These are phyloP conservation scores for Aphanomyces astaci DNA, from an alignment of 352 stramenopile genomes.

Conservation along the genomic window DNA sequence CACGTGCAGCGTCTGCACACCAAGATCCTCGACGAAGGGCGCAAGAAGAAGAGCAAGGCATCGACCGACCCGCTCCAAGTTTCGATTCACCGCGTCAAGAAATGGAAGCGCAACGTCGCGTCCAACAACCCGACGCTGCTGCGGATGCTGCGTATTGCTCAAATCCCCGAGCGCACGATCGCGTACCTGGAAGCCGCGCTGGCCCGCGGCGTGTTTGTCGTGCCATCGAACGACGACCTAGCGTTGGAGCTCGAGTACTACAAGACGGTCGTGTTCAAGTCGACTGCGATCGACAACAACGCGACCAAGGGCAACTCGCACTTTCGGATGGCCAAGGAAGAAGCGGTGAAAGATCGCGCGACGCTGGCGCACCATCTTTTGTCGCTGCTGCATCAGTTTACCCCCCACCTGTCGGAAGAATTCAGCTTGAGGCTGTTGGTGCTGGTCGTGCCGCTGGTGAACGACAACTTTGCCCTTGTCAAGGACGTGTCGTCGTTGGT, in stretches of 20 bases:
- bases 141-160: neutral
- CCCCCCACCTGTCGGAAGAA: neutral
- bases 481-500: conserved; percentile 4
- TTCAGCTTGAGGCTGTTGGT: conserved; percentile 2
- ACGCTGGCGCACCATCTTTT: neutral
- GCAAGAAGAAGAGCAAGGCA: neutral
- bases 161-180: conserved; percentile 8
- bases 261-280: neutral
- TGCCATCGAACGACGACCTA: conserved; percentile 7
- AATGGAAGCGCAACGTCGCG: neutral
- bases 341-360: conserved; percentile 3
- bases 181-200: neutral
- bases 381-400: neutral
- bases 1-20: neutral
- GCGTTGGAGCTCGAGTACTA: conserved; percentile 6
- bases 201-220: neutral
- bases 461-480: neutral
- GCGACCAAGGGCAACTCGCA: conserved; percentile 2
- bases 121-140: neutral
- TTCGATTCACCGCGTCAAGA: neutral
- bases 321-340: conserved; percentile 12
- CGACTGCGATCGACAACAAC: neutral
- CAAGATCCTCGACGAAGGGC: neutral
- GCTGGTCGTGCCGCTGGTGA: neutral
- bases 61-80: neutral